Base-by-base conservation (phyloP, 192 early-diverging fungal species). In the Phlyctochytrium bullatum region DNA sequence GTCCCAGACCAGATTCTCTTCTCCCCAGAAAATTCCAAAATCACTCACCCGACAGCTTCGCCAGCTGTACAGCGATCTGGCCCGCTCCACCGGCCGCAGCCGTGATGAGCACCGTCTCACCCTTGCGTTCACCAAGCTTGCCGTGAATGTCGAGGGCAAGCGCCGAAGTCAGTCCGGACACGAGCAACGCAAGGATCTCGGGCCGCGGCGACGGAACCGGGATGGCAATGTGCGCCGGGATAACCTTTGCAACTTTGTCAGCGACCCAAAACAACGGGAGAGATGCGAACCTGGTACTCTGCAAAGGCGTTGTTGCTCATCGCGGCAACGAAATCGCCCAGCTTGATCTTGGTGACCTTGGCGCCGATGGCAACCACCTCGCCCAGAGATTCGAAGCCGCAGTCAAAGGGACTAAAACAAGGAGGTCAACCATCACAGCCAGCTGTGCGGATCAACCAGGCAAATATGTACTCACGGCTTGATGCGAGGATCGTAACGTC, bases 11-110 rank as follows among this genome's bases (percentile, higher is more conserved):
- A n/a, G n/a, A n/a, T n/a, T n/a, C n/a, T n/a, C n/a, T n/a, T n/a
- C n/a, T n/a, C n/a, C n/a, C n/a, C n/a, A 47, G 40, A 20, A 47
- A 47, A 20, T 47, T 6, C 10, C 10, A 47, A 47, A 47, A 47
- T 6, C 6, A 47, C 40, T 24, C 25, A 28, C 54, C 54, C 14
- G 83, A 83, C 32, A 71, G 52, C 68, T 85, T 85, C 25, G 85
- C 85, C 4, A 87, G 63, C 75, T 87, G 85, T 17, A 84, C 82
- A 12, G 85, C 85, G 36, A 84, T 78, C 67, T 86, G 82, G 40
- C 85, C 85, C 27, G 85, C 78, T 33, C 82, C 85, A 23, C 85
- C 85, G 34, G 81, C 81, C 51, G 85, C 85, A 54, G 82, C 85
- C 16, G 85, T 87, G 12, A 87, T 76, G 30, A 87, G 65, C 17